Evolutionary conservation across 2,329 filamentous ascomycete genomes (phyloP).

Genomic region (Aspergillus bombycis): DNA sequence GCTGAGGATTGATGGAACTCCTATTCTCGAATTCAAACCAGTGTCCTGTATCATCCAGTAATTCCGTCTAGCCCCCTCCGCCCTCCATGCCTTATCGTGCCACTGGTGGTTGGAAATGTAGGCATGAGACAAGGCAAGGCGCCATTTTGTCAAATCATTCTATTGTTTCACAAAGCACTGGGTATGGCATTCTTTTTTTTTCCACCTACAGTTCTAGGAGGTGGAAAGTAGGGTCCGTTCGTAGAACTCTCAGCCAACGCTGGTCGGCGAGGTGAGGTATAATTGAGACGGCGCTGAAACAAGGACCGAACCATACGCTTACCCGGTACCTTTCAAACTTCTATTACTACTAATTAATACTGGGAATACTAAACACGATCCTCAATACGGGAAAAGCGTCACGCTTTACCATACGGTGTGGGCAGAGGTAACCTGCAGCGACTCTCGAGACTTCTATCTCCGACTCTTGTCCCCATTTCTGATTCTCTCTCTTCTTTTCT

Average conservation of each 20-base stretch:
- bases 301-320: constrained; percentile 15
- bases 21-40: constrained; percentile 7
- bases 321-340: constrained; percentile 10
- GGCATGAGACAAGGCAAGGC: constrained; percentile 12
- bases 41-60: constrained; percentile 21
- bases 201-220: constrained; percentile 13
- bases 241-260: constrained; percentile 9
- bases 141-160: constrained; percentile 1
- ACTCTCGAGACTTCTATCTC: constrained; percentile 30
- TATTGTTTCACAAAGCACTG: constrained; percentile 20
- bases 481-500: constrained; percentile 34
- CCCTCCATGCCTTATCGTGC: not conserved
- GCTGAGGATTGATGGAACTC: not conserved
- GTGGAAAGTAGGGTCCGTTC: not conserved
- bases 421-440: constrained; percentile 27
- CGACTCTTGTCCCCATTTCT: constrained; percentile 29
- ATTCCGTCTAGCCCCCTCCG: constrained; percentile 10
- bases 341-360: constrained; percentile 12
- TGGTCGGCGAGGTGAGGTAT: constrained; percentile 11
- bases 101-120: constrained; percentile 11
- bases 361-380: constrained; percentile 7
- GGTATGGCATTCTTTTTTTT: constrained; percentile 15
- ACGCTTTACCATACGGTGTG: constrained; percentile 26
- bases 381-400: constrained; percentile 21
- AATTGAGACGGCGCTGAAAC: constrained; percentile 24